phyloP scores from a whole-genome alignment of 192 early-diverging fungal species.

The Gamsiella multidivaricata region DNA sequence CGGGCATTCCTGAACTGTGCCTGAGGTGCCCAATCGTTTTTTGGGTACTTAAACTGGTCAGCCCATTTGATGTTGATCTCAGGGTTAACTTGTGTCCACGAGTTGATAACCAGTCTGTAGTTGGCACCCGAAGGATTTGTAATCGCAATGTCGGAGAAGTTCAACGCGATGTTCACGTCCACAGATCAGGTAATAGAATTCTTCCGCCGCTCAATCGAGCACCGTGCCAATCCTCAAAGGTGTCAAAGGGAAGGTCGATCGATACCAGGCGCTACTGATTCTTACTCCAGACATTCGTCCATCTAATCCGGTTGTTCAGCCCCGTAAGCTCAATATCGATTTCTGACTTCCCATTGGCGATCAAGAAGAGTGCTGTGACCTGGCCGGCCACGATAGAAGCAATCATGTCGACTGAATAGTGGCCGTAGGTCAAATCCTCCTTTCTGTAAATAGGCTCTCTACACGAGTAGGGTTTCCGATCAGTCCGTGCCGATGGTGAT shows the following conservation, averaged over 20 bases:
- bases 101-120: slow-evolving; percentile 44
- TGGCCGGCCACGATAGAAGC: slow-evolving; percentile 43
- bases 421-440: slow-evolving; percentile 30
- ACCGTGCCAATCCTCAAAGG: slow-evolving; percentile 39
- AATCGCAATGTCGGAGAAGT: slow-evolving; percentile 38
- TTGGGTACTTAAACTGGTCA: slow-evolving; percentile 36
- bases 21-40: slow-evolving; percentile 17
- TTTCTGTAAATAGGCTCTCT: slow-evolving; percentile 32
- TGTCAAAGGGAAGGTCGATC: slow-evolving; percentile 44
- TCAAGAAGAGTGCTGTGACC: slow-evolving; percentile 46
- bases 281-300: slow-evolving; percentile 51
- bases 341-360: slow-evolving; percentile 37
- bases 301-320: slow-evolving; percentile 31
- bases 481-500: slow-evolving; percentile 47
- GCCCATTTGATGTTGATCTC: slow-evolving; percentile 45
- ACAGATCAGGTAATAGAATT: slow-evolving; percentile 37
- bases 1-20: slow-evolving; percentile 44
- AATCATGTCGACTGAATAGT: slow-evolving; percentile 51
- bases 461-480: slow-evolving; percentile 41
- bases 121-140: slow-evolving; percentile 14
- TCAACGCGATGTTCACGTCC: slow-evolving; percentile 32
- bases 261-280: slow-evolving; percentile 35
- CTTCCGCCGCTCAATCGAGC: slow-evolving; percentile 47
- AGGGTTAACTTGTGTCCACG: slow-evolving; percentile 43
- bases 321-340: slow-evolving; percentile 50